Percentiles rank a stretch among this genome's conserved stretches.
phyloP scores from a whole-genome alignment of 148 eudicot genomes.

The Chenopodium formosanum region DNA sequence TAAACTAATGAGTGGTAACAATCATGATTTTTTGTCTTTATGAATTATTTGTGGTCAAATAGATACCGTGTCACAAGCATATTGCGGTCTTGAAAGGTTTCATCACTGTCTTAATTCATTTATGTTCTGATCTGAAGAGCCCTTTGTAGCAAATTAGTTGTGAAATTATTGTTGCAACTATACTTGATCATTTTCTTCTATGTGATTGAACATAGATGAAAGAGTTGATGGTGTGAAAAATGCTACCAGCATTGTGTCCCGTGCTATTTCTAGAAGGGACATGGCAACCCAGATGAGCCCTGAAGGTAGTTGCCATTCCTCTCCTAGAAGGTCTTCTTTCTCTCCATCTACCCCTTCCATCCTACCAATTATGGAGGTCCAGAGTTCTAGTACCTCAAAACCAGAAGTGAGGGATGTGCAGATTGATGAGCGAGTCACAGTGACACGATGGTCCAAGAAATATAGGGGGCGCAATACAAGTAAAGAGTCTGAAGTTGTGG shows the following conservation, averaged over 20 bases:
- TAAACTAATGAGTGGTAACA: background rate
- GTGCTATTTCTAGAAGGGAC: constrained; percentile 73
- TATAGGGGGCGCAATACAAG: constrained; percentile 39
- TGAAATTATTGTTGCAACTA: background rate
- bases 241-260: constrained; percentile 49
- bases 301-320: constrained; percentile 61
- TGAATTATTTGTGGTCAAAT: background rate
- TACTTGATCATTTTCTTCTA: background rate
- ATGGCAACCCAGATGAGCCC: constrained; percentile 98
- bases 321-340: constrained; percentile 54
- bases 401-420: constrained; percentile 77
- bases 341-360: constrained; percentile 51
- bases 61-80: background rate
- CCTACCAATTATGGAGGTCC: constrained; percentile 59
- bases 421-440: constrained; percentile 77
- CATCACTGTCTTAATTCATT: background rate
- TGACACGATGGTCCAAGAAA: constrained; percentile 85
- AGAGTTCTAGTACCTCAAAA: constrained; percentile 44
- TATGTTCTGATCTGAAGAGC: background rate
- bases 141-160: background rate
- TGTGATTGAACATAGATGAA: constrained; percentile 46
- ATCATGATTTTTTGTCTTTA: background rate
- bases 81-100: background rate
- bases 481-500: constrained; percentile 47
- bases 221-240: constrained; percentile 45